Conservation (phyloP, 805 yeast genomes). For the Barnettozyma sucrosica region DNA sequence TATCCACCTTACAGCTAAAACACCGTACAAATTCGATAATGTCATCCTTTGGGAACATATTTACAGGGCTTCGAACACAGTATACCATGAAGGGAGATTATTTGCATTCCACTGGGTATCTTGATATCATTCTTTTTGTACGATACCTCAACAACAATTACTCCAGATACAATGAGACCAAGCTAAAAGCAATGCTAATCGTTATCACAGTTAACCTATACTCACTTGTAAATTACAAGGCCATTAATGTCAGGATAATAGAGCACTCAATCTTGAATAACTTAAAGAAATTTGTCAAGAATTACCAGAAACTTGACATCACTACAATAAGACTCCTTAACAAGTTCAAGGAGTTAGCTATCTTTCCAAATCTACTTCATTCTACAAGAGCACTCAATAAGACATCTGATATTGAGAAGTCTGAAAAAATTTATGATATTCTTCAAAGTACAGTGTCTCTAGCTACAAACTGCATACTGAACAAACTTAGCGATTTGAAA, state of each 20-base stretch:
- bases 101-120: neutral
- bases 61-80: neutral
- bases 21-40: neutral
- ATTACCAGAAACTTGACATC: constrained; percentile 24
- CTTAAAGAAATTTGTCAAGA: constrained; percentile 15
- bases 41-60: constrained; percentile 4
- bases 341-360: constrained; percentile 27
- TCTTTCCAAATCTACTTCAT: constrained; percentile 20
- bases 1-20: constrained; percentile 8
- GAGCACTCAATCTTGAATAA: constrained; percentile 15
- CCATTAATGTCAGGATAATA: constrained; percentile 6
- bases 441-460: constrained; percentile 31
- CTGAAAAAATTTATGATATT: constrained; percentile 11
- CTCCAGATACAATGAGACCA: neutral
- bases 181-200: constrained; percentile 4
- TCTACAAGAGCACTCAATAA: neutral
- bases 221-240: constrained; percentile 1
- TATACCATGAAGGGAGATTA: neutral
- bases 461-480: constrained; percentile 27
- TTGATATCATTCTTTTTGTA: neutral
- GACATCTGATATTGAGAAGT: neutral
- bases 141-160: constrained; percentile 6
- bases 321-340: constrained; percentile 24
- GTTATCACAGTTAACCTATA: constrained; percentile 8
- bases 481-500: constrained; percentile 22